Conservation (phyloP, 441 rosid genomes). For the Euphorbia corollata region DNA sequence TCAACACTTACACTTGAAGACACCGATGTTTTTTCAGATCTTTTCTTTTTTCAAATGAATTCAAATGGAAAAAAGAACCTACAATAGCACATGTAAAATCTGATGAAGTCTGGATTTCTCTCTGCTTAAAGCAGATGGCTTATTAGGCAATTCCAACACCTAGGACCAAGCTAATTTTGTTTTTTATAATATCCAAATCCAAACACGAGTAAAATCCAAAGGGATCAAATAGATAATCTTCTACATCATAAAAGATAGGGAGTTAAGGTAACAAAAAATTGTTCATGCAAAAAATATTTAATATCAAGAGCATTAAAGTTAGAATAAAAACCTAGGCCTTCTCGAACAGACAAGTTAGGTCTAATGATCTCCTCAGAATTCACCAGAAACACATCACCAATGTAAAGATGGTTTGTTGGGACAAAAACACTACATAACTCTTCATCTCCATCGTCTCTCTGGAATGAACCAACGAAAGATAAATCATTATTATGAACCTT, state of each 20-base stretch:
- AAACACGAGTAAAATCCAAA: background rate
- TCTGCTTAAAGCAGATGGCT: background rate
- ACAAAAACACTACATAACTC: conserved; percentile 89
- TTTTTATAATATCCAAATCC: background rate
- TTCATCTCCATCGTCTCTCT: conserved; percentile 77
- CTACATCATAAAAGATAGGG: background rate
- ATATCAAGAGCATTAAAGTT: background rate
- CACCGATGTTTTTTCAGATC: background rate
- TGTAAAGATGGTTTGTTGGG: conserved; percentile 95
- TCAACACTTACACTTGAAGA: background rate
- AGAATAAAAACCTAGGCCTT: conserved; percentile 69
- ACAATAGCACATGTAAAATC: background rate
- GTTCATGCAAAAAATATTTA: background rate
- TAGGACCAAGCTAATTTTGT: background rate
- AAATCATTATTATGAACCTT: conserved; percentile 14
- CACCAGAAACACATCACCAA: conserved; percentile 82
- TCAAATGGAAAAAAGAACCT: background rate
- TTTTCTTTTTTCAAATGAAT: background rate
- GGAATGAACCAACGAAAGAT: conserved; percentile 22
- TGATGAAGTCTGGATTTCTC: background rate
- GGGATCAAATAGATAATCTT: background rate
- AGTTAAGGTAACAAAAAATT: background rate
- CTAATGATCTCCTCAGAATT: conserved; percentile 73
- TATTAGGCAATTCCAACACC: background rate
- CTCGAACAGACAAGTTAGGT: conserved; percentile 86